Evolutionary conservation across 2,329 filamentous ascomycete species (phyloP).

Genomic region (Fusarium nygamai): DNA sequence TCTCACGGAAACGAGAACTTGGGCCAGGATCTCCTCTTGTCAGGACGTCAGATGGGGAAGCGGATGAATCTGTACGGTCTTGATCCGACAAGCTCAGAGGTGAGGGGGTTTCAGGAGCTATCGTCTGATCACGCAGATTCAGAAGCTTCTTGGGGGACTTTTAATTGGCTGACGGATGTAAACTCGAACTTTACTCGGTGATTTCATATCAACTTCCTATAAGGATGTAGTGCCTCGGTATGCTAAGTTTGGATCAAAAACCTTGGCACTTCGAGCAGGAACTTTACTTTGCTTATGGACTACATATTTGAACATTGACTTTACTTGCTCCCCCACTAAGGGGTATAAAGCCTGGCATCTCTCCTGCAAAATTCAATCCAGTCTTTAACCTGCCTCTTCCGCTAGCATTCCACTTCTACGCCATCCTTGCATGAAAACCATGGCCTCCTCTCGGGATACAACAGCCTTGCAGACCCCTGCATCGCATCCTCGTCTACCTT

Average conservation of each 20-base stretch:
- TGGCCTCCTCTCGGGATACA: not conserved
- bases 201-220: not conserved
- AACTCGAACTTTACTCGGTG: not conserved
- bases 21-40: not conserved
- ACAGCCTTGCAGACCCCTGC: fast-evolving
- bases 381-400: not conserved
- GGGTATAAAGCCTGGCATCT: not conserved
- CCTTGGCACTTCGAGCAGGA: not conserved
- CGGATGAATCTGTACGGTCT: not conserved
- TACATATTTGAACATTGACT: not conserved
- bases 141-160: not conserved
- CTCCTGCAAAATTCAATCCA: not conserved
- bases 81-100: not conserved
- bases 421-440: not conserved
- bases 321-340: not conserved
- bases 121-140: fast-evolving
- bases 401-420: not conserved
- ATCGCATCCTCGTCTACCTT: fast-evolving
- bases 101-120: not conserved
- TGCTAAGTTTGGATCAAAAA: not conserved
- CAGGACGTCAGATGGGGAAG: not conserved
- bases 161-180: not conserved
- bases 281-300: too few species aligned
- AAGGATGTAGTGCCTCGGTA: not conserved
- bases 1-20: not conserved